Conservation (phyloP, 257 asterid species). For the Paraleonurus japonicus region DNA sequence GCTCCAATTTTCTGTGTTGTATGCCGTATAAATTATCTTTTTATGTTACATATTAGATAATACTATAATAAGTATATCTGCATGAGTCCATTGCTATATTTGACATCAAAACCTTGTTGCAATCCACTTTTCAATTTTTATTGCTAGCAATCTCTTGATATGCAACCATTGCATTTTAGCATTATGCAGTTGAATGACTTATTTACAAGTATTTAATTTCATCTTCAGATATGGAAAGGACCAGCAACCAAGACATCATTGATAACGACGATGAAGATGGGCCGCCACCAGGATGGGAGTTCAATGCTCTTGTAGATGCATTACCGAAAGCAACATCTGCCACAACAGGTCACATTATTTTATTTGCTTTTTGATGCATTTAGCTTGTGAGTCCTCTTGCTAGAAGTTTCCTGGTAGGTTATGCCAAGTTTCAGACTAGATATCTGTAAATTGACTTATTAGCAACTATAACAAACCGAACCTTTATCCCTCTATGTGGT, state of each 20-base stretch:
- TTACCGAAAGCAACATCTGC: conserved; percentile 34
- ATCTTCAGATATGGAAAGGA: conserved; percentile 46
- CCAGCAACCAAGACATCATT: conserved; percentile 35
- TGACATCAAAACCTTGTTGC: not conserved
- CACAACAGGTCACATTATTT: conserved; percentile 33
- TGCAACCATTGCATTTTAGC: not conserved
- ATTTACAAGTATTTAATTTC: conserved; percentile 28
- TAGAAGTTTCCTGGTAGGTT: conserved; percentile 1
- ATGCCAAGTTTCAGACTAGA: not conserved
- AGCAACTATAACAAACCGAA: not conserved
- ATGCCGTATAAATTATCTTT: not conserved
- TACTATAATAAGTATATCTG: conserved; percentile 1
- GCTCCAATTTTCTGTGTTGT: not conserved
- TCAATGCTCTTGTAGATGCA: conserved; percentile 36
- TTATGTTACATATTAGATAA: not conserved
- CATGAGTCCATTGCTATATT: not conserved
- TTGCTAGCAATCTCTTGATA: not conserved
- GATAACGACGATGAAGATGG: conserved; percentile 45
- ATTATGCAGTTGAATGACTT: conserved; percentile 18
- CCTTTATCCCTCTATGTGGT: not conserved
- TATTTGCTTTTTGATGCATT: conserved; percentile 12
- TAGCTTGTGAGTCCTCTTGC: conserved; percentile 19
- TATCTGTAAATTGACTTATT: not conserved
- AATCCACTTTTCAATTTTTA: not conserved
- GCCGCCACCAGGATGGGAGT: conserved; percentile 71